phyloP scores from a whole-genome alignment of 2,329 filamentous ascomycete species.

The Fusarium caatingaense region DNA sequence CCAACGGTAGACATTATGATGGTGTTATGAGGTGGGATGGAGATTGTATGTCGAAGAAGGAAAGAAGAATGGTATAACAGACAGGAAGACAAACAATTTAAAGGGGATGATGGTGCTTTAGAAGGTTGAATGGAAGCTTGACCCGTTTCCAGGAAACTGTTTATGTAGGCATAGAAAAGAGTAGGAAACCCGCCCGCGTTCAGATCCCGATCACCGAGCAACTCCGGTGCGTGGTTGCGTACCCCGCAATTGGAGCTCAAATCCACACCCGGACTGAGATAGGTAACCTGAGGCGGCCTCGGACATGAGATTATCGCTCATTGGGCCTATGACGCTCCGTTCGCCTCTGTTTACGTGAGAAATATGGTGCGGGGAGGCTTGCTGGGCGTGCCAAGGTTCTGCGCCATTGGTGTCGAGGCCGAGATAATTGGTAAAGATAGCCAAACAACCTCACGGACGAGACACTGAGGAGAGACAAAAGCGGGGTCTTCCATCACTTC shows the following conservation, averaged over 20 bases:
- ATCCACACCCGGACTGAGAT: slow-evolving; percentile 42
- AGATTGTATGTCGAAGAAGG: slow-evolving; percentile 28
- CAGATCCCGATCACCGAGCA: slow-evolving; percentile 48
- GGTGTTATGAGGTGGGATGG: slow-evolving; percentile 16
- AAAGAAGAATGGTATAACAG: slow-evolving; percentile 23
- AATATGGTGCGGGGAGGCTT: slow-evolving; percentile 26
- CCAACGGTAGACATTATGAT: slow-evolving; percentile 62
- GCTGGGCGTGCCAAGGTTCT: slow-evolving; percentile 37
- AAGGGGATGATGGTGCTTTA: slow-evolving; percentile 28
- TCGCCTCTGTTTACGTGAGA: slow-evolving; percentile 26
- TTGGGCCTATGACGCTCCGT: slow-evolving; percentile 27
- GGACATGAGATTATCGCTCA: slow-evolving; percentile 21
- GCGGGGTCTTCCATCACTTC: slow-evolving; percentile 16
- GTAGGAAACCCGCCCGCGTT: slow-evolving; percentile 30
- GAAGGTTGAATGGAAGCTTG: slow-evolving; percentile 16
- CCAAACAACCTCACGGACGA: slow-evolving; percentile 22
- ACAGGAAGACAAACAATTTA: slow-evolving; percentile 19
- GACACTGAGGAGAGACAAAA: slow-evolving; percentile 24
- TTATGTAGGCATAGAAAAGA: slow-evolving; percentile 43
- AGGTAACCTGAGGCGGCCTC: slow-evolving; percentile 41
- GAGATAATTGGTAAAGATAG: slow-evolving; percentile 24
- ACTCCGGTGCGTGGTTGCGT: slow-evolving; percentile 39
- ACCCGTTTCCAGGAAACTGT: slow-evolving; percentile 25
- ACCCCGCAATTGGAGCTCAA: slow-evolving; percentile 47
- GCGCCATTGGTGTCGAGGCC: slow-evolving; percentile 41